A percentile compares a stretch with the other conserved stretches of the same genome.
Evolutionary conservation across 148 eudicot genomes (phyloP).

Genomic region (Rheum nobile): DNA sequence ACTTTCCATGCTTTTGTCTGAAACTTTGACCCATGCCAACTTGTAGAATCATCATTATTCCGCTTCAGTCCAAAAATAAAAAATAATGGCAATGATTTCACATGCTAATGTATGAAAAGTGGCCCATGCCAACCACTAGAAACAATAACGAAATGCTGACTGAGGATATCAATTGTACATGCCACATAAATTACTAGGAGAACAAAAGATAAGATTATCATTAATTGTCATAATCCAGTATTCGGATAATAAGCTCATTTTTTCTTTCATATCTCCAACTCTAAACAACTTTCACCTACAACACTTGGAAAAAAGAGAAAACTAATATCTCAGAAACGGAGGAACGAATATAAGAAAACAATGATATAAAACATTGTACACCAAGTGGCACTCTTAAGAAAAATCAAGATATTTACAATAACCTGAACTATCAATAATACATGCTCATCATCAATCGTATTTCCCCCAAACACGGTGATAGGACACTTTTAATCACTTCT

Average conservation of each 20-base stretch:
- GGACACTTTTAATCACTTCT: not conserved
- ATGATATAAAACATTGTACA: not conserved
- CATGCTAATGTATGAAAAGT: too few species aligned
- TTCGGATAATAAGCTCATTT: not conserved
- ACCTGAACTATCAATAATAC: not conserved
- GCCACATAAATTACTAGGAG: not conserved
- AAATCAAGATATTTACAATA: not conserved
- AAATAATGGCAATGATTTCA: too few species aligned
- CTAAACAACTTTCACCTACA: not conserved
- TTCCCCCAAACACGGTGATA: too few species aligned
- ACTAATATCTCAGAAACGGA: not conserved
- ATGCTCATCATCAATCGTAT: too few species aligned
- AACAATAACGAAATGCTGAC: too few species aligned
- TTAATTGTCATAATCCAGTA: not conserved
- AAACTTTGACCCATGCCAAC: too few species aligned
- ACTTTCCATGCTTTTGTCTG: too few species aligned
- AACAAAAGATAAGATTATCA: not conserved
- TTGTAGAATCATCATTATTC: too few species aligned
- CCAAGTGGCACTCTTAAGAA: not conserved
- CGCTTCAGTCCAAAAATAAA: too few species aligned
- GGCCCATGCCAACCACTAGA: too few species aligned
- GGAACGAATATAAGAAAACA: not conserved
- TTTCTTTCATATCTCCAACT: not conserved
- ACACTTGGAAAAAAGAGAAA: not conserved
- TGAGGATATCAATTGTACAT: not conserved